phyloP scores from a whole-genome alignment of 306 rosid genomes.

The Trifolium subterraneum region DNA sequence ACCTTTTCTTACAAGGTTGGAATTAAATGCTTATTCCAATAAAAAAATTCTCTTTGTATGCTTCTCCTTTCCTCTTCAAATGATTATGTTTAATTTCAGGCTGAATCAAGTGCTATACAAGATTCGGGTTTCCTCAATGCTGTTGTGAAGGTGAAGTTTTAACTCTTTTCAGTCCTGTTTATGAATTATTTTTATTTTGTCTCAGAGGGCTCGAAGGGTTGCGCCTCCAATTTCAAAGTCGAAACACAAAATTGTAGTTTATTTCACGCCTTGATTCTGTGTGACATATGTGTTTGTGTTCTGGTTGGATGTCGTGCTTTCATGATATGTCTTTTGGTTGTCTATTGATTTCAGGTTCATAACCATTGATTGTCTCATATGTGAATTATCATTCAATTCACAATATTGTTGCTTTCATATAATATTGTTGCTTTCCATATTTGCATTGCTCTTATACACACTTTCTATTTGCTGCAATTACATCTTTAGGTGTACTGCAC shows the following conservation, averaged over 20 bases:
- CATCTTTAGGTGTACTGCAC: slow-evolving; percentile 89
- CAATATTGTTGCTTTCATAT: too few species aligned
- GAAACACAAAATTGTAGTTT: slow-evolving; percentile 16
- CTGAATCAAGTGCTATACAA: slow-evolving; percentile 67
- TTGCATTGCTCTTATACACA: slow-evolving; percentile 12
- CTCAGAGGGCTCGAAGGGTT: neutral
- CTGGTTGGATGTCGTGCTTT: slow-evolving; percentile 30
- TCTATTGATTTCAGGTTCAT: slow-evolving; percentile 26
- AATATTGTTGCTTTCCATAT: slow-evolving; percentile 1
- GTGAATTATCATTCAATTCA: too few species aligned
- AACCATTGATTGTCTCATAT: too few species aligned
- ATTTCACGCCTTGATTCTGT: slow-evolving; percentile 16
- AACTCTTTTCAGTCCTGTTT: neutral
- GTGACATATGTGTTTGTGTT: slow-evolving; percentile 1
- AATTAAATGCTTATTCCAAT: neutral
- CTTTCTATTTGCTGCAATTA: slow-evolving; percentile 22
- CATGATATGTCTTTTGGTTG: slow-evolving; percentile 19
- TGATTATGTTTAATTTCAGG: slow-evolving; percentile 59
- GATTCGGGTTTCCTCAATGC: slow-evolving; percentile 85
- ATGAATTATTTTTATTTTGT: slow-evolving; percentile 11
- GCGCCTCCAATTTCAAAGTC: slow-evolving; percentile 36
- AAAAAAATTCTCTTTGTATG: neutral
- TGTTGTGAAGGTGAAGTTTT: slow-evolving; percentile 84
- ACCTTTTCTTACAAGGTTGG: slow-evolving; percentile 1
- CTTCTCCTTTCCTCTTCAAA: slow-evolving; percentile 14